A percentile compares a stretch with the other conserved stretches of the same genome.
Evolutionary conservation across 2,329 filamentous ascomycete genomes (phyloP).

Genomic region (Sclerotinia glacialis): DNA sequence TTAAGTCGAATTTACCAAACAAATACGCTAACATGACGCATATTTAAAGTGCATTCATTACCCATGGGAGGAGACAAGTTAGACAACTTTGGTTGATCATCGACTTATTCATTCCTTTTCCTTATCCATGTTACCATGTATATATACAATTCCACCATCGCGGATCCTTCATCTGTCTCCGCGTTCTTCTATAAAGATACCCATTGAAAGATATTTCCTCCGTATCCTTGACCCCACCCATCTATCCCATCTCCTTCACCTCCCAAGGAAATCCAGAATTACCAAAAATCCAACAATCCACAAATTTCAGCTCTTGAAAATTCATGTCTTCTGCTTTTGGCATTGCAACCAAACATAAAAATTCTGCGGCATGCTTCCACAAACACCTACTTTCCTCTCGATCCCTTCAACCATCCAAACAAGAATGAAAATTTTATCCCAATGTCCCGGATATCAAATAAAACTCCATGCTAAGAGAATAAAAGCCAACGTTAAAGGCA

Average conservation of each 20-base stretch:
- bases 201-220: neutral
- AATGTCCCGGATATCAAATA: conserved; percentile 8
- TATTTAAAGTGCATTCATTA: neutral
- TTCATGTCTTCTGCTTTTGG: conserved; percentile 27
- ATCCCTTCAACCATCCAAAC: conserved; percentile 2
- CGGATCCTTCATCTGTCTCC: neutral
- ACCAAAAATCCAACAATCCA: conserved; percentile 25
- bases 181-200: neutral
- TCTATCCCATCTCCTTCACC: neutral
- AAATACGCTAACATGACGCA: neutral
- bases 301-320: conserved; percentile 39
- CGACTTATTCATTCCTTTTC: conserved; percentile 4
- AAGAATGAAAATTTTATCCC: conserved; percentile 10
- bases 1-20: too few species aligned
- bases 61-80: neutral
- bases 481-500: conserved; percentile 8
- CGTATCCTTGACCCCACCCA: conserved; percentile 1
- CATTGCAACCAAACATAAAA: conserved; percentile 12
- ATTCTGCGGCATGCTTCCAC: neutral
- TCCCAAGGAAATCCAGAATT: conserved; percentile 12
- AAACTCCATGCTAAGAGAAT: conserved; percentile 21
- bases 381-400: neutral
- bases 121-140: neutral
- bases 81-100: neutral
- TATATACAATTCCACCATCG: conserved; percentile 2